These are phyloP conservation scores for Salvia rosmarinus DNA, from an alignment of 257 asterid species.

Conservation along the genomic window DNA sequence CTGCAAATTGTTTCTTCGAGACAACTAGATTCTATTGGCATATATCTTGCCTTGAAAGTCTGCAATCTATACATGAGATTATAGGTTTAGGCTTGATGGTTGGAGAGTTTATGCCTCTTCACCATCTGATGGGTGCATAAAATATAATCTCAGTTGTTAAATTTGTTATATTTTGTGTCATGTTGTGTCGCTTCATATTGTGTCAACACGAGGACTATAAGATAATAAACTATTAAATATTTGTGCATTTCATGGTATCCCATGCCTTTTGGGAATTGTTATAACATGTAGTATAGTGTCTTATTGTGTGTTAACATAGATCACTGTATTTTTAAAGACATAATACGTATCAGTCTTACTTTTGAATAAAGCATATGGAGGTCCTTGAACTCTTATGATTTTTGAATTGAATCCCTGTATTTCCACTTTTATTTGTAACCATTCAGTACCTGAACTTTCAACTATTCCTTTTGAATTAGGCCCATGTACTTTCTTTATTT, in stretches of 20 bases:
- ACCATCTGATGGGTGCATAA: background rate
- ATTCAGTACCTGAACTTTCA: background rate
- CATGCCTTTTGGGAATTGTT: background rate
- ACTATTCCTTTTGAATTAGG: background rate
- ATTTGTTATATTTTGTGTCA: background rate
- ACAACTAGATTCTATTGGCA: constrained; percentile 9
- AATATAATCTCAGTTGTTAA: background rate
- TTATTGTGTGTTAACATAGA: background rate
- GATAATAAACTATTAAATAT: background rate
- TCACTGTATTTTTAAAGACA: background rate
- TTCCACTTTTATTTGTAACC: background rate
- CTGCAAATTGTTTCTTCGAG: constrained; percentile 13
- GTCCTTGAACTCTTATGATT: background rate
- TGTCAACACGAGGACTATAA: background rate
- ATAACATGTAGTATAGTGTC: background rate
- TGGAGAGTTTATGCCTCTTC: constrained; percentile 4
- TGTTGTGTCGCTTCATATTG: background rate
- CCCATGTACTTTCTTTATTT: no score
- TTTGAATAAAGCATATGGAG: background rate
- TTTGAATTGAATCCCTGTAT: background rate
- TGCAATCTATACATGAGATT: background rate
- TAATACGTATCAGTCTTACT: background rate
- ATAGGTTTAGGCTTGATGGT: constrained; percentile 14
- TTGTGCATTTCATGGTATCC: background rate
- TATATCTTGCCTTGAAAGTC: background rate